phyloP scores from a whole-genome alignment of 176 grass and related monocot species.

The Neostapfia colusana region DNA sequence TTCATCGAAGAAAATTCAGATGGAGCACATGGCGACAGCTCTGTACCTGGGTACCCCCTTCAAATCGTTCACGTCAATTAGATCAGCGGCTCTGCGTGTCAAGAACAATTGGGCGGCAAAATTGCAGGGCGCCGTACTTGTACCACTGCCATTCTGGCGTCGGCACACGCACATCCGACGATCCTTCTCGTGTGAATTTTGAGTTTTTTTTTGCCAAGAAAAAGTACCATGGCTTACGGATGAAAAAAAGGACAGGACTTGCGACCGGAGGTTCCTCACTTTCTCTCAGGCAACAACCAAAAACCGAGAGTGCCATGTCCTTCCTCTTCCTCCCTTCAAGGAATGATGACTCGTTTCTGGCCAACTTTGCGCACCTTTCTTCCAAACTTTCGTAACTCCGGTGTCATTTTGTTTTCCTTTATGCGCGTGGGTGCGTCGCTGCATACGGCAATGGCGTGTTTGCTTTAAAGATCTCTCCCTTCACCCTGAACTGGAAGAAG shows the following conservation, averaged over 20 bases:
- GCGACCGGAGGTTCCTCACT: neutral
- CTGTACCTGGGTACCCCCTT: neutral
- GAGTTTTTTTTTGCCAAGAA: neutral
- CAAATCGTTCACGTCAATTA: neutral
- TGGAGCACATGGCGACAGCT: neutral
- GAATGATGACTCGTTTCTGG: constrained; percentile 2
- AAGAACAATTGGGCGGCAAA: neutral
- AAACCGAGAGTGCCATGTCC: neutral
- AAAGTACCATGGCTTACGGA: neutral
- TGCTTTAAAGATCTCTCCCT: neutral
- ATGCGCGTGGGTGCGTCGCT: neutral
- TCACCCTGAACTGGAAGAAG: neutral
- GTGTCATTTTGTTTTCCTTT: neutral
- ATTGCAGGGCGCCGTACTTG: neutral
- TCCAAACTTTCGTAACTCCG: neutral
- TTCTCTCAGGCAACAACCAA: constrained; percentile 13
- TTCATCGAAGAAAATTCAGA: neutral
- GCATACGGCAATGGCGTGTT: neutral
- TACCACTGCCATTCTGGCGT: neutral
- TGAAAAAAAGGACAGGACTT: constrained; percentile 3
- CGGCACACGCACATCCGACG: neutral
- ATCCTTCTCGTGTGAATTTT: neutral
- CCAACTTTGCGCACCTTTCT: neutral
- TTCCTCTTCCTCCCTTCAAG: neutral
- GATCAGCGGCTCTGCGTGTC: neutral